Percentiles rank a stretch among this genome's conserved stretches.
phyloP scores from a whole-genome alignment of 1,284 basidiomycete genomes.

The Austropuccinia psidii region DNA sequence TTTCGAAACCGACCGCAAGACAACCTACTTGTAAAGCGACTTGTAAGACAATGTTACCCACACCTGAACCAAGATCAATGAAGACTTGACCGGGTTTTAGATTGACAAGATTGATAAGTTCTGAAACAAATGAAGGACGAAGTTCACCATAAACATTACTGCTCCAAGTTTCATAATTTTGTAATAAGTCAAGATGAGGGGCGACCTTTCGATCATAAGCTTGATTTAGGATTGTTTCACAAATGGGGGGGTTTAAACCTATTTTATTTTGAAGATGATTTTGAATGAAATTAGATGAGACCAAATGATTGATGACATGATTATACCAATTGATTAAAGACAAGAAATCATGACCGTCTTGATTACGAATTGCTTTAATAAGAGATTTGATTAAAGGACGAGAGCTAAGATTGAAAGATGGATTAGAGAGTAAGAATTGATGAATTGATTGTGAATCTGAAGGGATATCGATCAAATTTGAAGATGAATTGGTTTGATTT shows the following conservation, averaged over 20 bases:
- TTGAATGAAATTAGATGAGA: constrained; percentile 46
- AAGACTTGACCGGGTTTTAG: constrained; percentile 48
- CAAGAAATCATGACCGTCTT: constrained; percentile 52
- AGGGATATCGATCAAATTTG: not conserved
- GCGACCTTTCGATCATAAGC: constrained; percentile 55
- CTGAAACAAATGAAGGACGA: constrained; percentile 48
- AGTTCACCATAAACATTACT: constrained; percentile 50
- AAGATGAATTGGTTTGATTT: not conserved
- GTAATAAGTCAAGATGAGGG: constrained; percentile 51
- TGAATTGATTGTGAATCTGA: constrained; percentile 1
- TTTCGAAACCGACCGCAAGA: constrained; percentile 52
- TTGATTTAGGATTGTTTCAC: constrained; percentile 53
- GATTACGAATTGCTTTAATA: constrained; percentile 52
- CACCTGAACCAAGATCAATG: constrained; percentile 55
- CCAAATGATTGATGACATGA: constrained; percentile 48
- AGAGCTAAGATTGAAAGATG: not conserved
- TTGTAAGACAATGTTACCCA: constrained; percentile 55
- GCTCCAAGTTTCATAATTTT: constrained; percentile 49
- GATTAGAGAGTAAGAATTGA: not conserved
- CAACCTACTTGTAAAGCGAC: constrained; percentile 53
- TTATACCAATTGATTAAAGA: constrained; percentile 53
- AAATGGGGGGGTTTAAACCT: constrained; percentile 45
- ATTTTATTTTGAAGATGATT: constrained; percentile 44
- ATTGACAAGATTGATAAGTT: constrained; percentile 47
- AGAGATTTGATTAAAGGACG: constrained; percentile 51